A percentile compares a stretch with the other conserved stretches of the same genome.
These are phyloP conservation scores for Zea luxurians DNA, from an alignment of 176 grass and related monocot genomes.

Conservation along the genomic window DNA sequence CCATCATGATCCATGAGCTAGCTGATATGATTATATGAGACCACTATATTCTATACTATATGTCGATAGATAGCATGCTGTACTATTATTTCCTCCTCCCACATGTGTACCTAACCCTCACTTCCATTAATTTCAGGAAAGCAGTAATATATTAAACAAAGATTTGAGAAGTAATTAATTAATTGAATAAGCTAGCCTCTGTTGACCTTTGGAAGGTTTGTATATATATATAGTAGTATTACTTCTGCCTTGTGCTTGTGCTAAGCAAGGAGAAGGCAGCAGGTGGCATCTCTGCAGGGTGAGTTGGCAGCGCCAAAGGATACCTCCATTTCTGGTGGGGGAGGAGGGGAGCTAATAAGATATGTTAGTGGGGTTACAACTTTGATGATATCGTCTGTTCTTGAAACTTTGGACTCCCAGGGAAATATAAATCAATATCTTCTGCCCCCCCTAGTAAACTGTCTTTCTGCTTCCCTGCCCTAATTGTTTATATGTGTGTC, in stretches of 20 bases:
- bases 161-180: background rate
- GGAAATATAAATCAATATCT: conserved; percentile 58
- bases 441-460: conserved; percentile 42
- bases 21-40: background rate
- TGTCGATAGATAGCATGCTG: conserved; percentile 3
- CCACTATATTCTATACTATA: background rate
- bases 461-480: conserved; percentile 46
- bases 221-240: background rate
- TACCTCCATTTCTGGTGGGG: conserved; percentile 35
- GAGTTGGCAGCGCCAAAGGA: conserved; percentile 39
- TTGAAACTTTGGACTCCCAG: conserved; percentile 40
- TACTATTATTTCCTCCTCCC: no score
- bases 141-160: conserved; percentile 7
- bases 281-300: conserved; percentile 46
- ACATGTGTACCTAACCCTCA: background rate
- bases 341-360: background rate
- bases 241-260: conserved; percentile 30
- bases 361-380: conserved; percentile 39
- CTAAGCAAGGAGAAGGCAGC: conserved; percentile 44
- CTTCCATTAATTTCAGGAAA: conserved; percentile 21
- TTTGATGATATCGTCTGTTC: conserved; percentile 37
- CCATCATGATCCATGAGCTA: background rate
- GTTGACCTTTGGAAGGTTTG: conserved; percentile 28
- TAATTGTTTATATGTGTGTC: conserved; percentile 49
- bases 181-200: conserved; percentile 7